Evolutionary conservation across 805 yeast genomes (phyloP).

Genomic region (Candida montana): DNA sequence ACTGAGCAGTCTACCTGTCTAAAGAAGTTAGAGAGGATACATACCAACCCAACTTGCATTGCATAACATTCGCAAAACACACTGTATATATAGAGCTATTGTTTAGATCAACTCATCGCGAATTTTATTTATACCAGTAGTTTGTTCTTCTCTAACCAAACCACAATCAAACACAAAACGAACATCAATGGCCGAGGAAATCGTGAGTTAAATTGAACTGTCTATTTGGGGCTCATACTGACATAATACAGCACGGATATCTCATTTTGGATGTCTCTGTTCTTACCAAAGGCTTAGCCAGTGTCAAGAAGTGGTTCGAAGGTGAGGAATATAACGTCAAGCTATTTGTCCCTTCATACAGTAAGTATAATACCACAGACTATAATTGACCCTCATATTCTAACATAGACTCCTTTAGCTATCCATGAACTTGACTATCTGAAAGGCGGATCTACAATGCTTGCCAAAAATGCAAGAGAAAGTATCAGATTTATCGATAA

Average conservation of each 20-base stretch:
- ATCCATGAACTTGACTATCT: conserved; percentile 55
- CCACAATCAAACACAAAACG: too few species aligned
- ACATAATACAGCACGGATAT: conserved; percentile 16
- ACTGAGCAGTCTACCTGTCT: too few species aligned
- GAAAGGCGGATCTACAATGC: conserved; percentile 47
- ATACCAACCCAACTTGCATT: too few species aligned
- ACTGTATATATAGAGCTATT: not conserved
- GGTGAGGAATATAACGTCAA: conserved; percentile 29
- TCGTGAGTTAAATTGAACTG: not conserved
- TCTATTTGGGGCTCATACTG: not conserved
- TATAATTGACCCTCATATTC: not conserved
- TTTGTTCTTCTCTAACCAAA: too few species aligned
- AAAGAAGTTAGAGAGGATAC: too few species aligned
- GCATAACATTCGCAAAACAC: too few species aligned
- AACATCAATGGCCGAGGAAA: not conserved
- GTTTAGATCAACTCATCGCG: not conserved
- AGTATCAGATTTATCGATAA: conserved; percentile 57
- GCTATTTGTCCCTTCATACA: conserved; percentile 49
- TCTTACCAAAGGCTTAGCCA: conserved; percentile 62
- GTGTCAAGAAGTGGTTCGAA: conserved; percentile 57
- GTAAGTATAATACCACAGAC: conserved; percentile 7
- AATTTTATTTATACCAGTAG: too few species aligned
- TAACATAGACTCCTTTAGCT: conserved; percentile 23
- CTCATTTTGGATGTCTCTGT: conserved; percentile 65
- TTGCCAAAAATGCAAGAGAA: conserved; percentile 61